Evolutionary conservation across 1,139 yeast species (phyloP), one percentile per base, ranked within the genome.

Genomic region (Nakaseomyces kungkrabaensis): DNA sequence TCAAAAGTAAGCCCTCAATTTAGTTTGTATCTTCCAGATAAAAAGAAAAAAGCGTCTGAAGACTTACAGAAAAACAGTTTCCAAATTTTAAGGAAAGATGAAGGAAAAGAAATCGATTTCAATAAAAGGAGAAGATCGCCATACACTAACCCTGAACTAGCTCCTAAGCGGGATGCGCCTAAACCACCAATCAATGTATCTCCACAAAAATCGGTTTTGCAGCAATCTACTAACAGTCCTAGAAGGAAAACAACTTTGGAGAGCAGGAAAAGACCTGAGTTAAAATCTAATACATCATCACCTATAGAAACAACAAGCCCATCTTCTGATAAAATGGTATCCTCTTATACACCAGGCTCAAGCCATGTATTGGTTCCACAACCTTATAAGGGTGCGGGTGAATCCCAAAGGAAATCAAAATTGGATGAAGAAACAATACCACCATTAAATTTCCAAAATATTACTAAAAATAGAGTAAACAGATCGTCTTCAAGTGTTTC

Each of bases 91-190:
- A 68, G 90, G 37, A 79, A 81, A n/a, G 79, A 77, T 42, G 76
- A 69, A 27, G 72, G 76, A 13, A 70, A 78, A 31, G 94, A 85
- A 61, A 85, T 87, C 51, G 89, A 88, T 67, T 86, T 87, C 63
- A 94, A 87, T 60, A 82, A 86, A 59, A 72, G 90, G 50, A 70
- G 95, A 43, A 80, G 81, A 48, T 82, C 95, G 0, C 95, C 95
- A 0, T 84, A 78, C 59, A 81, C 59, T 0, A 63, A 58, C 59
- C 56, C 70, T 5, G 67, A 61, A 38, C 63, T 85, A 26, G 77
- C 82, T 10, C 90, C 94, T 0, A 75, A 74, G 52, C 69, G 94
- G 57, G 79, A 75, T 4, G 90, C 94, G 0, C 94, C 70, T 3
- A 65, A 59, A 44, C 65, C 94, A 2, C 92, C 90, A 1, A 85